Conservation (phyloP, 345 rosid species). For the Citropsis articulata region DNA sequence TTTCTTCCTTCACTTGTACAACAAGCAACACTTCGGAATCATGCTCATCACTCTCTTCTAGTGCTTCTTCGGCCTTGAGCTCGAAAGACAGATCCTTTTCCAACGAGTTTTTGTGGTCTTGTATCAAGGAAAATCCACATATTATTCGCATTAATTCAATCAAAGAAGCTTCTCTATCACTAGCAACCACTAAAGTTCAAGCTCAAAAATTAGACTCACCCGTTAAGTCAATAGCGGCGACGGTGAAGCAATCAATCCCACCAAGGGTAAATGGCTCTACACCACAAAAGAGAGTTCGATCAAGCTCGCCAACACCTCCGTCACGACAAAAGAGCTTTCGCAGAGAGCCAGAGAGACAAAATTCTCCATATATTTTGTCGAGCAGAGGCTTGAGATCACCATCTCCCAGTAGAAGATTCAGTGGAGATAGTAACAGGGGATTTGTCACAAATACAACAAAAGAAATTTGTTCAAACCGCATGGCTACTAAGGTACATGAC, state of each 20-base stretch:
- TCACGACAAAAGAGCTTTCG: constrained; percentile 73
- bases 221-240: constrained; percentile 16
- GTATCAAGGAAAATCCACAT: constrained; percentile 76
- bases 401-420: constrained; percentile 57
- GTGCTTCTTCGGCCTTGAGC: constrained; percentile 39
- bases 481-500: constrained; percentile 22
- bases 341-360: constrained; percentile 32
- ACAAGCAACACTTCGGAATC: constrained; percentile 28
- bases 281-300: constrained; percentile 48
- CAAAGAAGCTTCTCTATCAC: constrained; percentile 41
- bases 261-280: constrained; percentile 27
- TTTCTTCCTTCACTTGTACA: constrained; percentile 35
- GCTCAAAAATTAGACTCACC: constrained; percentile 17
- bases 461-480: constrained; percentile 34
- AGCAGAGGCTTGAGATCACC: constrained; percentile 47
- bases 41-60: constrained; percentile 43
- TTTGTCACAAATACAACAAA: constrained; percentile 11
- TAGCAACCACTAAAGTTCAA: constrained; percentile 18
- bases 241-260: constrained; percentile 22
- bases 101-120: constrained; percentile 74
- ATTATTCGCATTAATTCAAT: constrained; percentile 55
- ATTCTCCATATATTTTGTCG: constrained; percentile 20
- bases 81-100: constrained; percentile 74
- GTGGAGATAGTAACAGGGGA: constrained; percentile 31
- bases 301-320: constrained; percentile 57